Evolutionary conservation across 169 alveolate genomes (phyloP), one percentile per base, ranked within the genome.

Genomic region (Eimeria maxima): DNA sequence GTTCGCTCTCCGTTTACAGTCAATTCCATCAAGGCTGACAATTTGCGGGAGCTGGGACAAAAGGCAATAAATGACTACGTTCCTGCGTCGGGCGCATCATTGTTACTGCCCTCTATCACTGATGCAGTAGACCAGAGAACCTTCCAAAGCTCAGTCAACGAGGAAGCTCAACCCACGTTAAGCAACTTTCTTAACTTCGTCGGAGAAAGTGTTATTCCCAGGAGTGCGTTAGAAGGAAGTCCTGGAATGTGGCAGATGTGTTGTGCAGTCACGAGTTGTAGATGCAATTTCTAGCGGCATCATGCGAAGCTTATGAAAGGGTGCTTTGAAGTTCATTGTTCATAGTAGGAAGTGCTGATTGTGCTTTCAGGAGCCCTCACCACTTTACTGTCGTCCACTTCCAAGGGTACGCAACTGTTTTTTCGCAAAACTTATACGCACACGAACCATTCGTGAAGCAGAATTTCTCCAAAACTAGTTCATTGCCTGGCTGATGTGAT

Each of bases 71-170:
- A 18, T 33, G 81, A 33, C 20, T 63, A 60, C 93, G 65, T 24
- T 44, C 55, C 80, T 42, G 55, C 83, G 11, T 57, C 83, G 3
- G 81, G 83, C 33, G 42, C 47, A 16, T 18, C 93, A 14, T 44
- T 63, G 83, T 42, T n/a, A 81, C 63, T 87, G 83, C 93, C 93
- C n/a, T 63, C 93, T 44, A 42, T 87, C 42, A 38, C 20, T 87
- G 81, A 87, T 1, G 94, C 94, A 3, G 65, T 87, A 69, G 83
- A 60, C 33, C 69, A 27, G 22, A 33, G 20, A 24, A 27, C 22
- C 67, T 57, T 83, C 10, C 45, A 60, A 20, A 29, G 83, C 67
- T 10, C 74, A 13, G 45, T 42, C 4, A 24, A 81, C 38, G 11
- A 50, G 57, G 94, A 65, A 60, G 38, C 91, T 33, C 65, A 8